Evolutionary conservation across 331 rosid species (phyloP).

Genomic region (Cydonia oblonga): DNA sequence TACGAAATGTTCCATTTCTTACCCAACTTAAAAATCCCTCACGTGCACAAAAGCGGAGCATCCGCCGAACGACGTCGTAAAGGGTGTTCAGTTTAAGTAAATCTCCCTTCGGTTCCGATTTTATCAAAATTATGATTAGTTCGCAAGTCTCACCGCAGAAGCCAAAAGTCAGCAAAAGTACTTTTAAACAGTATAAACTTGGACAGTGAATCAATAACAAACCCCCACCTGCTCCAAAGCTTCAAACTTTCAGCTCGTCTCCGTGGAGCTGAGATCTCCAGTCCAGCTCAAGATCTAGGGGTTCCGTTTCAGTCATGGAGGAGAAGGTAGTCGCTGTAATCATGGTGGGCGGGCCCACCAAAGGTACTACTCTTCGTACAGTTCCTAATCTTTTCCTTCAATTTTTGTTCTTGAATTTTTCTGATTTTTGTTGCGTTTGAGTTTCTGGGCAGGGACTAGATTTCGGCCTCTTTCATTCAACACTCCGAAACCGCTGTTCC

Average conservation of each 20-base stretch:
- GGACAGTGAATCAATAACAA: not conserved
- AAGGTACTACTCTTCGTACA: slow-evolving; percentile 36
- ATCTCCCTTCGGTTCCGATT: not conserved
- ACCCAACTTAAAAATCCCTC: no score
- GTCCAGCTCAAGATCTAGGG: slow-evolving; percentile 26
- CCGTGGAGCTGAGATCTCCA: not conserved
- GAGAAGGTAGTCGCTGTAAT: slow-evolving; percentile 83
- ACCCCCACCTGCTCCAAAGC: not conserved
- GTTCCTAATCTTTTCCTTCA: not conserved
- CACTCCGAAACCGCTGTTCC: slow-evolving; percentile 92
- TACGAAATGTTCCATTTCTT: no score
- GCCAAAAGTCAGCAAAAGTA: not conserved
- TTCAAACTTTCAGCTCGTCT: not conserved
- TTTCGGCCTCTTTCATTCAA: slow-evolving; percentile 94
- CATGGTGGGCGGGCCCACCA: slow-evolving; percentile 96
- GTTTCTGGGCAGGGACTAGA: slow-evolving; percentile 60
- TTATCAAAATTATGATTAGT: not conserved
- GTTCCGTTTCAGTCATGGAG: slow-evolving; percentile 29
- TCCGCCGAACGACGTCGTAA: not conserved
- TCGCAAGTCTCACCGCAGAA: not conserved
- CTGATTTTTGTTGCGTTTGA: not conserved
- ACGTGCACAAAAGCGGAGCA: no score
- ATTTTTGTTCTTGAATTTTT: not conserved
- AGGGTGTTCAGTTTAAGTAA: not conserved
- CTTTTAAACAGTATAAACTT: not conserved